Base-by-base conservation (phyloP, 495 filamentous ascomycete species). In the Pseudomonodictys pantanalensis region DNA sequence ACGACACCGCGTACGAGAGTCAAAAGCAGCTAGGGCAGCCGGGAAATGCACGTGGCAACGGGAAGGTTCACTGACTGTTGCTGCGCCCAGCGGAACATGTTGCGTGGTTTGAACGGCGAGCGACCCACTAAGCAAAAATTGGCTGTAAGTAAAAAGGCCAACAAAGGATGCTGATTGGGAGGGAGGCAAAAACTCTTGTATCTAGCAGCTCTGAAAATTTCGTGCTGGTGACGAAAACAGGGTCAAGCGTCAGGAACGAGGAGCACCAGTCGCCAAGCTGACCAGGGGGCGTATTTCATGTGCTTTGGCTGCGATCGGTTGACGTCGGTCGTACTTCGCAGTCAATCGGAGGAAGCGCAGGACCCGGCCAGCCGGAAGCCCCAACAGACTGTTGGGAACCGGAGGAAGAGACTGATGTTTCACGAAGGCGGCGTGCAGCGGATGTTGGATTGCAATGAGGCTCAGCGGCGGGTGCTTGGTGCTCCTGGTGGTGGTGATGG, bases 11-110 rank as follows among this genome's bases (percentile, higher is more conserved):
- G 41, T 18, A 18, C 18, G 9, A 15, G 39, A 46, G 45, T n/a
- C 30, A 28, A 35, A 10, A 15, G 25, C n/a, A 10, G 44, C 33
- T 12, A 24, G 12, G 17, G 50, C 9, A 25, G 17, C 24, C 46
- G 41, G 50, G 24, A 22, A 32, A 17, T 28, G 38, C 33, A 7
- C 46, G 17, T 17, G 26, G n/a, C 39, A 42, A 32, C 32, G 9
- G 26, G 48, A 25, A 42, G 51, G 38, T 15, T 28, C 15, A 76
- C 84, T 60, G 78, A 87, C 86, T 82, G 81, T 65, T 86, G 81
- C 70, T 88, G 87, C 49, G 87, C 78, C 86, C 86, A 90, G 75
- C 88, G 86, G 77, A 86, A 65, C 73, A 76, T 75, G n/a, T 62
- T 75, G 42, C 25, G 50, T 9, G 41, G 0, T 17, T 2, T 35